phyloP scores from a whole-genome alignment of 257 asterid species.

The Nicotiana noctiflora region DNA sequence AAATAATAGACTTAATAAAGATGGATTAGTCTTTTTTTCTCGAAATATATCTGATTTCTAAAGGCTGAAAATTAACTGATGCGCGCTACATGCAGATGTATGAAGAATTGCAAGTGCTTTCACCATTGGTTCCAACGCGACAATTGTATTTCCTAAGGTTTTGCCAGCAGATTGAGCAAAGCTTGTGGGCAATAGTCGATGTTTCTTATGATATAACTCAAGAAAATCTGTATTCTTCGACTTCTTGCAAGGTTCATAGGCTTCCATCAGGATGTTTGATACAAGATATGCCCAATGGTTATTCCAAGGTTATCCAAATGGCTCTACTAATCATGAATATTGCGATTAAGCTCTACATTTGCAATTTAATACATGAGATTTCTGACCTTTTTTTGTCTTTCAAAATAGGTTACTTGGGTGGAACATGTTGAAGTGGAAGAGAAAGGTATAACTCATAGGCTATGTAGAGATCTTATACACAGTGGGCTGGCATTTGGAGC shows the following conservation, averaged over 20 bases:
- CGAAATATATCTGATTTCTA: neutral
- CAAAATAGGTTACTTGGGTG: conserved; percentile 74
- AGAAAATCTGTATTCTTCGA: conserved; percentile 45
- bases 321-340: neutral
- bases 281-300: conserved; percentile 97
- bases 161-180: conserved; percentile 79
- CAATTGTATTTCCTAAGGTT: conserved; percentile 64
- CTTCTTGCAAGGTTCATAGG: conserved; percentile 44
- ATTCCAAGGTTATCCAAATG: conserved; percentile 59
- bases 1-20: neutral
- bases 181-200: conserved; percentile 81
- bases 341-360: neutral
- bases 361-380: neutral
- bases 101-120: conserved; percentile 76
- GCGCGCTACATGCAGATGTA: conserved; percentile 54
- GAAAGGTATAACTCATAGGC: conserved; percentile 46
- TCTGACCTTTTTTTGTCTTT: neutral
- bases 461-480: conserved; percentile 63
- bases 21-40: neutral
- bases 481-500: conserved; percentile 90
- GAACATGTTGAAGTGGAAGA: conserved; percentile 94
- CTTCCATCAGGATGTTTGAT: conserved; percentile 95
- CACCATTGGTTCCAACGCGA: conserved; percentile 71
- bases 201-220: conserved; percentile 75
- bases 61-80: neutral